Base-by-base conservation (phyloP, 2,329 filamentous ascomycete species). In the Curvularia hawaiiensis region DNA sequence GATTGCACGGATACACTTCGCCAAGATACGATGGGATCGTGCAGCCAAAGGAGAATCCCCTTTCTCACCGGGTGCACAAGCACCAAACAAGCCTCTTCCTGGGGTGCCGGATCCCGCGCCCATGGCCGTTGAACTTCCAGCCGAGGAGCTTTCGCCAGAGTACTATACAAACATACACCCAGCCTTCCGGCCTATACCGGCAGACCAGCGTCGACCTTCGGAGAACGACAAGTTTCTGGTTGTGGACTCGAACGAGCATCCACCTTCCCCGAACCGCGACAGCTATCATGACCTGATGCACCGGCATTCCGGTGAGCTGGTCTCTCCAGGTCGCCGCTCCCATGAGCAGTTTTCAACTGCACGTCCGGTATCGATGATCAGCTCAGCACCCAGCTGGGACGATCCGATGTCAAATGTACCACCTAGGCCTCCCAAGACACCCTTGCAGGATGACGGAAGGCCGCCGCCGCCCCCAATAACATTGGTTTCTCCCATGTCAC, bases 1-100 rank as follows among this genome's bases (percentile, higher is more conserved):
- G 75, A 81, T 98, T 65, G 91, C 90, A 60, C 91, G 91, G 77
- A 92, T 97, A 62, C 83, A 93, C 69, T 85, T 88, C 59, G 90
- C 90, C 62, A 92, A 92, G 75, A 78, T 84, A 56, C 84, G 91
- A 54, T 86, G 86, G 74, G 87, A 89, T 31, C 79, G 80, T 45
- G 71, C 78, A 60, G 64, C 80, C 22, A 71, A 67, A 41, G 65
- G 67, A 10, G 63, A 66, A 16, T 63, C 70, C 62, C 71, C 74
- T 63, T 60, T 51, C 12, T 54, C 54, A 6, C 24, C 38, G 10
- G 65, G 55, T 50, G 59, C 51, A 26, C 69, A 66, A 61, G 72
- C 60, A 56, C 74, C 54, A 70, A 75, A 61, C 54, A 74, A 72
- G 41, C 69, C 77, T 50, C 61, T 76, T 52, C 68, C 76, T 54